Evolutionary conservation across 116 monocot genomes (phyloP).

Genomic region (Dioscorea cayenensis): DNA sequence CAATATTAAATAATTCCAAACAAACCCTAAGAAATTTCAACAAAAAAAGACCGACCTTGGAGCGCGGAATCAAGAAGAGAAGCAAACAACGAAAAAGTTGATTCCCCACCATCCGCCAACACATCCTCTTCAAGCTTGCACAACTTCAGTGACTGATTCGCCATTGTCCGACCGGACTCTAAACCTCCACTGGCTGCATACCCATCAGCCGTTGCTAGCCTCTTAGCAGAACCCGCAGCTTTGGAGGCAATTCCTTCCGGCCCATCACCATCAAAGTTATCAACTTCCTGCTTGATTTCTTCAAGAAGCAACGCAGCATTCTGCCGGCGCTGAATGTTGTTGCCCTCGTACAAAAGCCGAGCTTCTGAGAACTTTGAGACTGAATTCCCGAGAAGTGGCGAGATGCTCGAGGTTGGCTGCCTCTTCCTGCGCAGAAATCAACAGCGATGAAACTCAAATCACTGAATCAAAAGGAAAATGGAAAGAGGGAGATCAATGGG

Average conservation of each 20-base stretch:
- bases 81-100: slow-evolving; percentile 68
- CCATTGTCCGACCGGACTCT: slow-evolving; percentile 13
- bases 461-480: neutral
- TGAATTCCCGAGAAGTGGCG: slow-evolving; percentile 54
- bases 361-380: slow-evolving; percentile 63
- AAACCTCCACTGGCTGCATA: slow-evolving; percentile 20
- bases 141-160: slow-evolving; percentile 24
- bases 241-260: slow-evolving; percentile 28
- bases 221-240: slow-evolving; percentile 34
- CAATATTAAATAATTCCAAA: too few species aligned
- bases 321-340: slow-evolving; percentile 62
- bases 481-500: neutral
- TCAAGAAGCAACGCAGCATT: slow-evolving; percentile 83
- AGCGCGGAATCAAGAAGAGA: slow-evolving; percentile 93
- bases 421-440: slow-evolving; percentile 35
- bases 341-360: slow-evolving; percentile 65
- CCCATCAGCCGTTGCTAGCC: slow-evolving; percentile 31
- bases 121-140: slow-evolving; percentile 66
- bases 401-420: slow-evolving; percentile 50
- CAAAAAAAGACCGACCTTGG: slow-evolving; percentile 45
- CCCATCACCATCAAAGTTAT: slow-evolving; percentile 44
- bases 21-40: too few species aligned
- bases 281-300: slow-evolving; percentile 80
- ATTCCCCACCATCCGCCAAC: slow-evolving; percentile 49
- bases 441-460: neutral